phyloP scores from a whole-genome alignment of 495 filamentous ascomycete genomes.

The Bacidia gigantensis region DNA sequence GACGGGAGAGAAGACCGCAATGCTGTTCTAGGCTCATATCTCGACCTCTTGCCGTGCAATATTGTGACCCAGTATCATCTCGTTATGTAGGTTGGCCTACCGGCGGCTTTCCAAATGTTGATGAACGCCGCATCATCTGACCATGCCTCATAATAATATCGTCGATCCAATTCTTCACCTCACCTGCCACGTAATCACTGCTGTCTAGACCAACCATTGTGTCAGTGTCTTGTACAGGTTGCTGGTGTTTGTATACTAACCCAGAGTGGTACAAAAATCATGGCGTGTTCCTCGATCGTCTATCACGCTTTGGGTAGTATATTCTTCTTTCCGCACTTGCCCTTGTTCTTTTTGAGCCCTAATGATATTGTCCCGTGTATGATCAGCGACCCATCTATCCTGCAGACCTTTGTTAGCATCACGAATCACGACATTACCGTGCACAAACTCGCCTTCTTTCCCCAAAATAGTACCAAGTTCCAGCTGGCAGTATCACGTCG shows the following conservation, averaged over 20 bases:
- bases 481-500: slow-evolving; percentile 24
- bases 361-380: slow-evolving; percentile 63
- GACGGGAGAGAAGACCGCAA: no score
- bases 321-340: slow-evolving; percentile 17
- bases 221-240: no score
- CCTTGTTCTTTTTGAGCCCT: slow-evolving; percentile 18
- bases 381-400: slow-evolving; percentile 74
- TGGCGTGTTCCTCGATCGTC: slow-evolving; percentile 56
- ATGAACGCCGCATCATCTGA: slow-evolving; percentile 2
- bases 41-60: no score
- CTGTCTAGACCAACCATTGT: neutral
- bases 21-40: no score
- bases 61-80: neutral
- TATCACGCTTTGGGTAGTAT: slow-evolving; percentile 54
- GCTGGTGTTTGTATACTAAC: no score
- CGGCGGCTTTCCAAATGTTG: neutral
- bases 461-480: slow-evolving; percentile 71
- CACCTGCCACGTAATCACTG: slow-evolving; percentile 15
- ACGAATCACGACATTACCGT: neutral
- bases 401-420: slow-evolving; percentile 10
- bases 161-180: slow-evolving; percentile 17
- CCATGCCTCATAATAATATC: slow-evolving; percentile 13
- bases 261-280: slow-evolving; percentile 54
- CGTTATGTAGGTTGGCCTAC: neutral
- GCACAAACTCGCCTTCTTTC: slow-evolving; percentile 25